Evolutionary conservation across 371 early-diverging fungal genomes (phyloP), one percentile per base, ranked within the genome.

Genomic region (Apophysomyces sp.): DNA sequence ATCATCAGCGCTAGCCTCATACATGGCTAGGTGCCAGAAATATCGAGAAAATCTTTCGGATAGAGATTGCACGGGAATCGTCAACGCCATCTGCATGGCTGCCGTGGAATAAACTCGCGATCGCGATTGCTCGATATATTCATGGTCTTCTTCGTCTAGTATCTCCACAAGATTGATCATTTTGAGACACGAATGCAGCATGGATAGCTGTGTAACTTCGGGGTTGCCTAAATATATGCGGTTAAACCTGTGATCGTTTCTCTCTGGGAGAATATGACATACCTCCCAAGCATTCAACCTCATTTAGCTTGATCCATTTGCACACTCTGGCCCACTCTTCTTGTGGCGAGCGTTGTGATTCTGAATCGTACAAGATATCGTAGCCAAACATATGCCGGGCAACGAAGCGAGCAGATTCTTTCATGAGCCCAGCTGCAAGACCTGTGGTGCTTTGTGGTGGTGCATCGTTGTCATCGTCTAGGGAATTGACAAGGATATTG

Each of bases 81-180:
- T 30, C 1, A 72, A 29, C 1, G 71, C 52, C 36, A 73, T 28
- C 40, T 75, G 73, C 58, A 80, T 69, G 34, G 80, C 70, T 7
- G 80, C 80, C 2, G 73, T 77, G 11, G 75, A 73, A 62, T 80
- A 80, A 24, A 69, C 74, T 24, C 80, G 80, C 31, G 67, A 39
- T 18, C 26, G 16, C 36, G 30, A 16, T 51, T 65, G 57, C 11
- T 49, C 37, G 2, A 57, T 44, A 16, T 65, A 52, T 8, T 62
- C 65, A 29, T 73, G 66, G 0, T 61, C 57, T 28, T 71, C 71
- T 18, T 74, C 68, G 24, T 76, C 73, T 4, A 80, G 52, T 1
- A 60, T 52, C 57, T 80, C 77, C n/a, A 73, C 68, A 24, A 69
- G 49, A 24, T 80, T 80, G 54, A 80, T 52, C 71, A 73, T 77